Evolutionary conservation across 305 asterid genomes (phyloP).

Genomic region (Plantago rigida): DNA sequence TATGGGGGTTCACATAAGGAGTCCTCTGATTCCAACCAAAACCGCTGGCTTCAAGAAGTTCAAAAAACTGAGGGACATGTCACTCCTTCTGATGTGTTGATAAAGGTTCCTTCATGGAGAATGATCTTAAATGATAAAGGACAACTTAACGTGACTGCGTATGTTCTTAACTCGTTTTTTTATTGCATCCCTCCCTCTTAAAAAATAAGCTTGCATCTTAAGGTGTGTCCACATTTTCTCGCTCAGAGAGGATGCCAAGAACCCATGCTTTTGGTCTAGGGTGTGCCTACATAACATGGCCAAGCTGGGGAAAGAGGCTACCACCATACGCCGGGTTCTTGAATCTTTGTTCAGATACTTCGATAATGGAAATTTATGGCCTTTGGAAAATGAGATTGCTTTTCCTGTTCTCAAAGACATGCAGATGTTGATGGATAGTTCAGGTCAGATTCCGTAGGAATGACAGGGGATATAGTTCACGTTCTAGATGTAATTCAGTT

Average conservation of each 20-base stretch:
- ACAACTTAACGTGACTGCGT: conserved; percentile 58
- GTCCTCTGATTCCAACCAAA: conserved; percentile 38
- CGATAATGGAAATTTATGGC: conserved; percentile 73
- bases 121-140: conserved; percentile 58
- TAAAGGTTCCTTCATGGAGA: conserved; percentile 71
- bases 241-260: conserved; percentile 61
- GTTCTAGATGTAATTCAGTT: background rate
- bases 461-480: background rate
- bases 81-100: conserved; percentile 39
- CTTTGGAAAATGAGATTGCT: conserved; percentile 57
- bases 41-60: conserved; percentile 53
- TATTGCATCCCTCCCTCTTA: background rate
- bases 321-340: conserved; percentile 91
- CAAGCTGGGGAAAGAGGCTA: conserved; percentile 89
- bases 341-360: conserved; percentile 86
- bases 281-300: conserved; percentile 93
- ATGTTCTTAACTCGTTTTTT: conserved; percentile 31
- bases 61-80: conserved; percentile 51
- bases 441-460: conserved; percentile 39
- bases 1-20: conserved; percentile 52
- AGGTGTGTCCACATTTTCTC: conserved; percentile 24
- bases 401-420: conserved; percentile 84
- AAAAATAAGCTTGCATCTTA: conserved; percentile 4
- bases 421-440: conserved; percentile 77
- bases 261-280: conserved; percentile 87